phyloP scores from a whole-genome alignment of 306 rosid genomes.

The Inga laurina region DNA sequence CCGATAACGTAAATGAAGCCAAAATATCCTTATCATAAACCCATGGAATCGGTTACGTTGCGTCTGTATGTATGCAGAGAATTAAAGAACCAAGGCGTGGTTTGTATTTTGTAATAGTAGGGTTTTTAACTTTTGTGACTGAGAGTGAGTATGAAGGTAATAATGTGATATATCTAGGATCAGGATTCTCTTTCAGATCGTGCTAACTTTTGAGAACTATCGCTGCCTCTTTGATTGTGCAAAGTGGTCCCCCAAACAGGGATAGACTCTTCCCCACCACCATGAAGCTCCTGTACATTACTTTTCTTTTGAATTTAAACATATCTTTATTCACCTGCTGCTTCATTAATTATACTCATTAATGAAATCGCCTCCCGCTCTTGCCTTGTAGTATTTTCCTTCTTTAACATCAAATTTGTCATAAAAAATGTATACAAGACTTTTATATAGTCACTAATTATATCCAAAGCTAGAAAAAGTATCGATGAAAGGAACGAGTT shows the following conservation, averaged over 20 bases:
- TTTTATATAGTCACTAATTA: not conserved
- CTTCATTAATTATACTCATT: not conserved
- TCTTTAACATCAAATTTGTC: not conserved
- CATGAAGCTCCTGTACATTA: not conserved
- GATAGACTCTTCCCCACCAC: conserved; percentile 6
- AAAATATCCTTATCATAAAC: not conserved
- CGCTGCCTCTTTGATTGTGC: not conserved
- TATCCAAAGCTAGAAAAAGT: not conserved
- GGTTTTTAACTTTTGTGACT: not conserved
- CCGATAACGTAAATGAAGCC: not conserved
- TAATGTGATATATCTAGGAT: not conserved
- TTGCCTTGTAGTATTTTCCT: not conserved
- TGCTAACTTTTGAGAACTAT: not conserved
- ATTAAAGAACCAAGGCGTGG: not conserved
- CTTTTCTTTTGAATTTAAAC: not conserved
- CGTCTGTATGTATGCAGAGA: not conserved
- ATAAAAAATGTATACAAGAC: not conserved
- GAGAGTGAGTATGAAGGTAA: not conserved
- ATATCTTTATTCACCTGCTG: not conserved
- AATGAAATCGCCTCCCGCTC: not conserved
- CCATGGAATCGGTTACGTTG: not conserved
- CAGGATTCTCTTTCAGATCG: not conserved
- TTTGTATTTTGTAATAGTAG: not conserved
- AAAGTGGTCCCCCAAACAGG: not conserved
- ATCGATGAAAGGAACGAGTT: not conserved